Conservation (phyloP, 2,329 filamentous ascomycete species). For the Diaporthe citri region DNA sequence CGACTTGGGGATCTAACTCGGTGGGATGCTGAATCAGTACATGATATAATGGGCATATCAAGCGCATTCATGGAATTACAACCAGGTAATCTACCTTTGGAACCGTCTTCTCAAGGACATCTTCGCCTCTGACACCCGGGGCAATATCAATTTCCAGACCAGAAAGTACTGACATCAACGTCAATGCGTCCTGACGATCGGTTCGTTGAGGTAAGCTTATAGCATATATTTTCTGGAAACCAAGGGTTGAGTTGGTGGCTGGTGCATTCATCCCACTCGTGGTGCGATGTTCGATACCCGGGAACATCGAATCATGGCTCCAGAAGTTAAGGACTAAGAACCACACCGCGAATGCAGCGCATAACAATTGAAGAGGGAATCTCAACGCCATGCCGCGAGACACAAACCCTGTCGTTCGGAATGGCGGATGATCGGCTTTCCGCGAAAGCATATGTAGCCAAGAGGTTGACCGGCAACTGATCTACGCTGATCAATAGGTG, state of each 20-base stretch:
- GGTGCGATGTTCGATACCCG: background rate
- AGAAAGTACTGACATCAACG: background rate
- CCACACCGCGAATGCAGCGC: background rate
- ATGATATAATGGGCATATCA: background rate
- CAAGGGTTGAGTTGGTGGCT: constrained; percentile 10
- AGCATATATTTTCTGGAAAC: constrained; percentile 14
- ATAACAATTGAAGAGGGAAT: background rate
- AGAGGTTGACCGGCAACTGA: background rate
- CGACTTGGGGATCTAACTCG: constrained; percentile 10
- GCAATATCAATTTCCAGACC: constrained; percentile 7
- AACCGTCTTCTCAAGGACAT: constrained; percentile 8
- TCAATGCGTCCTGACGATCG: constrained; percentile 3
- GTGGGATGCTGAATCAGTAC: background rate
- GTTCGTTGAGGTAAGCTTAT: constrained; percentile 12
- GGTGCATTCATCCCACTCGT: background rate
- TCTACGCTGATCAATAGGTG: background rate
- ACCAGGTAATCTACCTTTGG: background rate
- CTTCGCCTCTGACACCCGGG: background rate
- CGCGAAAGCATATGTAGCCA: background rate
- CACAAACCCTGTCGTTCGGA: background rate
- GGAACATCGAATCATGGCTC: background rate
- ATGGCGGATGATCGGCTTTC: background rate
- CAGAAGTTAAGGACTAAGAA: background rate
- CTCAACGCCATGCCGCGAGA: background rate
- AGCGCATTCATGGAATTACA: background rate